These are phyloP conservation scores for Sistotremastrum niveocremeum DNA, from an alignment of 768 basidiomycete genomes.

Conservation along the genomic window DNA sequence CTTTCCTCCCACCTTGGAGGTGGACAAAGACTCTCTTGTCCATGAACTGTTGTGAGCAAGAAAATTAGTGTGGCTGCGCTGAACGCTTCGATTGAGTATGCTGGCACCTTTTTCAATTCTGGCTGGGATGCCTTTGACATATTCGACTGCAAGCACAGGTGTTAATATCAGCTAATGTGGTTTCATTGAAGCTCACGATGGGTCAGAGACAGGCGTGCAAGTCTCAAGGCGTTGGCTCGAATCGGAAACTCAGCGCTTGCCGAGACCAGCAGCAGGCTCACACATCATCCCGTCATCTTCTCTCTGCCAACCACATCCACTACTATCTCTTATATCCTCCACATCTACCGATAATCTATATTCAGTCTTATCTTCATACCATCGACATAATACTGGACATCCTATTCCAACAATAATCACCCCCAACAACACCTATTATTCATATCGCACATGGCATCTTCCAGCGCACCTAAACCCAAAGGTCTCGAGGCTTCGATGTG, in stretches of 20 bases:
- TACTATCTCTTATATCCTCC: background rate
- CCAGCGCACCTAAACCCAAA: background rate
- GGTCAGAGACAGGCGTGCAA: background rate
- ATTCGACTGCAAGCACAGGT: constrained; percentile 8
- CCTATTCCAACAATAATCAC: too few relatives aligned
- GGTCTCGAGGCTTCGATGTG: background rate
- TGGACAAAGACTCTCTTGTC: constrained; percentile 94
- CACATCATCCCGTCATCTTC: background rate
- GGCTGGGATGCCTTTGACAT: constrained; percentile 96
- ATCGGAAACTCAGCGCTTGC: background rate
- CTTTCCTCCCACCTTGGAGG: constrained; percentile 88
- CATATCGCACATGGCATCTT: background rate
- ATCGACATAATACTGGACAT: too few relatives aligned
- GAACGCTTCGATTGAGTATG: background rate
- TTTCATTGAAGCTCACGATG: constrained; percentile 1
- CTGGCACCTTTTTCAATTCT: constrained; percentile 91
- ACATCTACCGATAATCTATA: too few relatives aligned
- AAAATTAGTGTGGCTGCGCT: background rate
- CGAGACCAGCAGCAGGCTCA: background rate
- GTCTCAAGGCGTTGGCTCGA: background rate
- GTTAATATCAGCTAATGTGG: background rate
- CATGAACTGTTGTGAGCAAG: constrained; percentile 62
- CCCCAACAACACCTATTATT: too few relatives aligned
- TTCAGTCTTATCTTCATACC: too few relatives aligned
- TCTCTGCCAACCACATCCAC: too few relatives aligned